Evolutionary conservation across 202 grass and related monocot species (phyloP), one percentile per base, ranked within the genome.

Genomic region (Alloteropsis angusta): DNA sequence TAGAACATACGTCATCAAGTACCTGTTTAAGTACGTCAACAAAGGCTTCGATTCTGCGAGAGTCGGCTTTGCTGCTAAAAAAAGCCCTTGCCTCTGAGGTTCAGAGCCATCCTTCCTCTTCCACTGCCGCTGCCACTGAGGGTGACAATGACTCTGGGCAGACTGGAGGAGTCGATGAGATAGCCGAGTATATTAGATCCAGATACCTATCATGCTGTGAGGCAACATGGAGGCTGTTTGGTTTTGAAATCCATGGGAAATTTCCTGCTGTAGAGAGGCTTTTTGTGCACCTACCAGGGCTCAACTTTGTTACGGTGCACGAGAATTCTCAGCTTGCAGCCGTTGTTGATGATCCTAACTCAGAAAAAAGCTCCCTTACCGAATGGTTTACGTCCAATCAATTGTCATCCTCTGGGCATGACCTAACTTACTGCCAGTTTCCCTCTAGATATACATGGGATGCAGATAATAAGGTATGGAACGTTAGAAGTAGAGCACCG

Each of bases 131-230:
- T 30, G 28, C 2, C 28, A 30, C 1, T 30, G 28, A 3, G 28
- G 28, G 15, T 6, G 19, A 25, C 15, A 41, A 68, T 8, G 2
- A 14, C 2, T 7, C 15, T 4, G 23, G 0, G 39, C 0, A 22
- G n/a, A n/a, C n/a, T n/a, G 19, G n/a, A 18, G 54, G 55, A 0
- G 7, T 76, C 0, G 62, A 82, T 46, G 71, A 82, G 10, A 43
- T 82, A 0, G 2, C 18, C 1, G 13, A 69, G 0, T 68, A 80
- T 38, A 42, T 52, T 0, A 71, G 22, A 0, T 78, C 60, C 1
- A 52, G 78, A 12, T 83, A 83, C 4, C 0, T 83, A 0, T 60
- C 85, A 2, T 17, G 12, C 0, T 72, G 37, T 39, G 85, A 88
- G 2, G 9, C 80, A 1, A 0, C 1, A 0, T 79, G 64, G 85